phyloP scores from a whole-genome alignment of 2,329 filamentous ascomycete genomes.

The Helicocarpus griseus region DNA sequence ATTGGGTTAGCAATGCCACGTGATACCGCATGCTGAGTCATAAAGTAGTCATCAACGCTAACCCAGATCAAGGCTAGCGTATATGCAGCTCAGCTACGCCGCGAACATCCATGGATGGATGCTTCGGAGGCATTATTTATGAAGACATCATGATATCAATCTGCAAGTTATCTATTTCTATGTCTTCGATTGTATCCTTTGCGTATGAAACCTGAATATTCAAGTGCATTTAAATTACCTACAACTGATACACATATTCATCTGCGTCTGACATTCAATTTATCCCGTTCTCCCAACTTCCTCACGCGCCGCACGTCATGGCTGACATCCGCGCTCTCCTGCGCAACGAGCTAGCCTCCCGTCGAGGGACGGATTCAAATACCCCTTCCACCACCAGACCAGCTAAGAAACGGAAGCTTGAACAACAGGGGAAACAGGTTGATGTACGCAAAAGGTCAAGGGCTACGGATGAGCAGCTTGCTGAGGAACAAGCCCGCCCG shows the following conservation, averaged over 20 bases:
- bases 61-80: neutral
- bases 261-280: neutral
- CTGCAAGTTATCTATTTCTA: neutral
- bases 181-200: too few species aligned
- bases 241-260: too few species aligned
- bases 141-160: neutral
- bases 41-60: neutral
- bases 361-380: conserved; percentile 61
- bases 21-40: neutral
- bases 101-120: too few species aligned
- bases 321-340: conserved; percentile 71
- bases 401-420: conserved; percentile 48
- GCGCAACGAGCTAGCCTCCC: conserved; percentile 64
- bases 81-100: neutral
- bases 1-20: neutral
- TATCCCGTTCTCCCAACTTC: neutral
- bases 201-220: too few species aligned
- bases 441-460: conserved; percentile 36
- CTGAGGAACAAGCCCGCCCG: conserved; percentile 15
- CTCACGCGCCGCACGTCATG: conserved; percentile 39
- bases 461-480: conserved; percentile 23
- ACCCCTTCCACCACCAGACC: conserved; percentile 22
- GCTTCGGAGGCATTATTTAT: too few species aligned
- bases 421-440: conserved; percentile 28
- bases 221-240: too few species aligned